Conservation (phyloP, 192 early-diverging fungal genomes). For the Umbelopsis vinacea region DNA sequence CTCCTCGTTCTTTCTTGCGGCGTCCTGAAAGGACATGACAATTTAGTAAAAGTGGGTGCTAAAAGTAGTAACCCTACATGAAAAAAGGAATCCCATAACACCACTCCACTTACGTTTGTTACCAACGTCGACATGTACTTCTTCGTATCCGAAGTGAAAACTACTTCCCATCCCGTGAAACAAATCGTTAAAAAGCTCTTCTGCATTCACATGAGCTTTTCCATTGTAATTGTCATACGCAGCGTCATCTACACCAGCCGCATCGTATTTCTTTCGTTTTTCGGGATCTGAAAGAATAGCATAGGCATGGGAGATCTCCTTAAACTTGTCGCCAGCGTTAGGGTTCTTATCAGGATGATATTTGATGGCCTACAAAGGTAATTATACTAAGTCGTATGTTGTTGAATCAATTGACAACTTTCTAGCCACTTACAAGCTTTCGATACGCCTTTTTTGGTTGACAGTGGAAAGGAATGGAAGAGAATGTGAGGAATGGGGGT, state of each 20-base stretch:
- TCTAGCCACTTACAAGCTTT: slow-evolving; percentile 2
- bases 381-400: slow-evolving; percentile 26
- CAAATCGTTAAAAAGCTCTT: slow-evolving; percentile 93
- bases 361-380: slow-evolving; percentile 90
- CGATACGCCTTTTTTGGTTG: slow-evolving; percentile 7
- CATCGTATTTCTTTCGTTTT: slow-evolving; percentile 90
- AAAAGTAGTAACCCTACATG: no score
- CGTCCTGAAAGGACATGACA: slow-evolving; percentile 68
- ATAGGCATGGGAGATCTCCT: slow-evolving; percentile 96
- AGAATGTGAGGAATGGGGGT: background rate
- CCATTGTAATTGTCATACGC: slow-evolving; percentile 66
- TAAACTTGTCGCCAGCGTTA: slow-evolving; percentile 86
- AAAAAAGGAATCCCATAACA: no score
- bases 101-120: slow-evolving; percentile 10
- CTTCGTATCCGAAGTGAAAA: background rate
- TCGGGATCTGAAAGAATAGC: slow-evolving; percentile 88
- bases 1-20: slow-evolving; percentile 65
- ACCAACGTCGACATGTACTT: background rate
- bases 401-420: background rate
- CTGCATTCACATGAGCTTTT: slow-evolving; percentile 66
- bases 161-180: slow-evolving; percentile 70
- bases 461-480: background rate
- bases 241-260: slow-evolving; percentile 86
- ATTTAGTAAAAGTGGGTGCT: no score
- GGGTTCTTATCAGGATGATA: slow-evolving; percentile 88